Percentiles rank a stretch among this genome's conserved stretches.
These are phyloP conservation scores for Teratosphaeriaceae sp. DNA, from an alignment of 2,329 filamentous ascomycete genomes.

Conservation along the genomic window DNA sequence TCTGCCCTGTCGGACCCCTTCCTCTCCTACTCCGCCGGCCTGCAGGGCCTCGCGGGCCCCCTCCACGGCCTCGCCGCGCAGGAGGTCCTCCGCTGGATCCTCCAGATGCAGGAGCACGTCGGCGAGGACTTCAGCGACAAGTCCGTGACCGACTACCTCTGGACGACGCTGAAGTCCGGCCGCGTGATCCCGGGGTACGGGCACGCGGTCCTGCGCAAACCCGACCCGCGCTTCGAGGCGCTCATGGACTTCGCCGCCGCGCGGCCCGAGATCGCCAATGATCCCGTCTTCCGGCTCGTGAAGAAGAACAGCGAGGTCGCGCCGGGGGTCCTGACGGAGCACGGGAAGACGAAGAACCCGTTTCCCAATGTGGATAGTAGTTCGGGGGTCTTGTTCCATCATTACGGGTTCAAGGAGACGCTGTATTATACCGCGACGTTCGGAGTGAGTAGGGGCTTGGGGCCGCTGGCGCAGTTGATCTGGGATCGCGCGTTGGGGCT, in stretches of 20 bases:
- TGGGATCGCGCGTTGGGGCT: slow-evolving; percentile 93
- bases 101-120: slow-evolving; percentile 90
- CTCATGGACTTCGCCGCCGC: slow-evolving; percentile 90
- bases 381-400: slow-evolving; percentile 92
- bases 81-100: slow-evolving; percentile 92
- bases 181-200: slow-evolving; percentile 94
- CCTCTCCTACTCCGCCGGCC: slow-evolving; percentile 90
- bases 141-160: slow-evolving; percentile 84
- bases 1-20: slow-evolving; percentile 92
- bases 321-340: slow-evolving; percentile 81
- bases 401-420: slow-evolving; percentile 96
- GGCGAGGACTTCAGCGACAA: slow-evolving; percentile 69
- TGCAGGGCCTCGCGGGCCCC: slow-evolving; percentile 92
- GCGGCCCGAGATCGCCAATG: slow-evolving; percentile 73
- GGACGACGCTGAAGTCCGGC: slow-evolving; percentile 86
- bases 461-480: slow-evolving; percentile 87
- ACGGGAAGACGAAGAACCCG: slow-evolving; percentile 66
- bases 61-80: slow-evolving; percentile 90
- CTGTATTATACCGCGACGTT: slow-evolving; percentile 81
- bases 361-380: slow-evolving; percentile 95
- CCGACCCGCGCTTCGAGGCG: slow-evolving; percentile 92
- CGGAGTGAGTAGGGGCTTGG: slow-evolving; percentile 65
- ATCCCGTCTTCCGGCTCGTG: slow-evolving; percentile 91
- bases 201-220: slow-evolving; percentile 92
- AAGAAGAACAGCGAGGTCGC: slow-evolving; percentile 90